phyloP scores from a whole-genome alignment of 768 basidiomycete genomes.

The Favolaschia claudopus region DNA sequence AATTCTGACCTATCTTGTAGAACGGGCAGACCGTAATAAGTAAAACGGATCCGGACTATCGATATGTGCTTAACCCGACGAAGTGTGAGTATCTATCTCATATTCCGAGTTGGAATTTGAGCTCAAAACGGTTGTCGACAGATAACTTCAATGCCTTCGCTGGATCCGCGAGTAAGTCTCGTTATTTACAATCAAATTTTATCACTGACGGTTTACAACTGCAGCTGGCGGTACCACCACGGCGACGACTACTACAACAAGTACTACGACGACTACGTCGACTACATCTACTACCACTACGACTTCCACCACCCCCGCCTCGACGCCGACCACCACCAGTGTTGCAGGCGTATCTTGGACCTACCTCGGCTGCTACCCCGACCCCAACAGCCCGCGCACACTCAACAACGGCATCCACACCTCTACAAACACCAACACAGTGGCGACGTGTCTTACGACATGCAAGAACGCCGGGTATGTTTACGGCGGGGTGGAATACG shows the following conservation, averaged over 20 bases:
- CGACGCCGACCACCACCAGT: not conserved
- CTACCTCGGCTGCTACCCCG: conserved; percentile 38
- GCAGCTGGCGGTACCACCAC: conserved; percentile 20
- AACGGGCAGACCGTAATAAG: conserved; percentile 58
- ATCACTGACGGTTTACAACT: no score
- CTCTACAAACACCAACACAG: not conserved
- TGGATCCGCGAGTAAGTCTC: conserved; percentile 51
- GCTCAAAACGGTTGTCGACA: conserved; percentile 29
- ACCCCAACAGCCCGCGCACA: conserved; percentile 17
- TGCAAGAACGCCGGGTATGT: not conserved
- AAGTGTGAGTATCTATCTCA: conserved; percentile 41
- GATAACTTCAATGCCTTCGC: conserved; percentile 75
- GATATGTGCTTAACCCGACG: conserved; percentile 42
- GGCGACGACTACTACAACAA: conserved; percentile 25
- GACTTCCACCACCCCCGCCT: not conserved
- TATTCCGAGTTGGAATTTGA: conserved; percentile 34
- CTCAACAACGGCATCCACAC: conserved; percentile 8
- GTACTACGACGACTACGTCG: not conserved
- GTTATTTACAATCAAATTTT: not conserved
- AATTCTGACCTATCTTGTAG: conserved; percentile 1
- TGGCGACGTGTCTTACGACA: not conserved
- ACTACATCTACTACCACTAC: not conserved
- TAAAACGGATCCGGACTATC: conserved; percentile 54
- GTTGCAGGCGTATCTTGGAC: conserved; percentile 18
- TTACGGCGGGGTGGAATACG: conserved; percentile 13